Evolutionary conservation across 2,329 filamentous ascomycete genomes (phyloP).

Genomic region (Phaeosphaeria sp.): DNA sequence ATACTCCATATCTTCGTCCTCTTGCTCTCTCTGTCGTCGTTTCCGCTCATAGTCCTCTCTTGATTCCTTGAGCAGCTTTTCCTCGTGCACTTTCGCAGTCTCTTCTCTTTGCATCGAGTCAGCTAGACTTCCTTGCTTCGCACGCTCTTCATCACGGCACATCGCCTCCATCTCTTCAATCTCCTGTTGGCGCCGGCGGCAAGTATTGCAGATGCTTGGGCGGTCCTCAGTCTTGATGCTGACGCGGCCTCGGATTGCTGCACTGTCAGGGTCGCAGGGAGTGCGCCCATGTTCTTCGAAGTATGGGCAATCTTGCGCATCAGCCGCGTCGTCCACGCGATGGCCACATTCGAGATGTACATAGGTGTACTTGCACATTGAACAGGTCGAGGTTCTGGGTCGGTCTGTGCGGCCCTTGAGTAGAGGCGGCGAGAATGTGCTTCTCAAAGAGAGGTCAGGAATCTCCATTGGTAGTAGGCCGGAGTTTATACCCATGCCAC

Average conservation of each 20-base stretch:
- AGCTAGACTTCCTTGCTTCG: slow-evolving; percentile 11
- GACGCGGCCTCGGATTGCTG: slow-evolving; percentile 17
- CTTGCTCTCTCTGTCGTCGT: slow-evolving; percentile 7
- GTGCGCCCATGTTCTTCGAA: slow-evolving; percentile 13
- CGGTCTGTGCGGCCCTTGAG: background rate
- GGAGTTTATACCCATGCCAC: slow-evolving; percentile 3
- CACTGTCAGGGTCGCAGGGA: slow-evolving; percentile 26
- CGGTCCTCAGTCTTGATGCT: slow-evolving; percentile 14
- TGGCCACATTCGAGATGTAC: slow-evolving; percentile 28
- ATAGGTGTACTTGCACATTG: slow-evolving; percentile 33
- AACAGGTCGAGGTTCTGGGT: background rate
- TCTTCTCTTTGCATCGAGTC: slow-evolving; percentile 14
- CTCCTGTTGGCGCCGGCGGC: slow-evolving; percentile 12
- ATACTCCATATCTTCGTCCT: slow-evolving; percentile 13
- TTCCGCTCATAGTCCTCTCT: slow-evolving; percentile 10
- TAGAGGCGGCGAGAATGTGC: slow-evolving; percentile 8
- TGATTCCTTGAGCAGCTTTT: background rate
- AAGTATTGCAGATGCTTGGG: slow-evolving; percentile 24
- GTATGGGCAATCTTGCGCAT: slow-evolving; percentile 20
- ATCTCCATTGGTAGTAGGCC: background rate
- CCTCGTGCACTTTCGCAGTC: slow-evolving; percentile 3
- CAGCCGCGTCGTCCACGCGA: slow-evolving; percentile 22
- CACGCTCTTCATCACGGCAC: slow-evolving; percentile 13
- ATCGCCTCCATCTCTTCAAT: slow-evolving; percentile 15
- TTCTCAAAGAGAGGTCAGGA: slow-evolving; percentile 11